Evolutionary conservation across 2,329 filamentous ascomycete genomes (phyloP).

Genomic region (Claviceps paspali): DNA sequence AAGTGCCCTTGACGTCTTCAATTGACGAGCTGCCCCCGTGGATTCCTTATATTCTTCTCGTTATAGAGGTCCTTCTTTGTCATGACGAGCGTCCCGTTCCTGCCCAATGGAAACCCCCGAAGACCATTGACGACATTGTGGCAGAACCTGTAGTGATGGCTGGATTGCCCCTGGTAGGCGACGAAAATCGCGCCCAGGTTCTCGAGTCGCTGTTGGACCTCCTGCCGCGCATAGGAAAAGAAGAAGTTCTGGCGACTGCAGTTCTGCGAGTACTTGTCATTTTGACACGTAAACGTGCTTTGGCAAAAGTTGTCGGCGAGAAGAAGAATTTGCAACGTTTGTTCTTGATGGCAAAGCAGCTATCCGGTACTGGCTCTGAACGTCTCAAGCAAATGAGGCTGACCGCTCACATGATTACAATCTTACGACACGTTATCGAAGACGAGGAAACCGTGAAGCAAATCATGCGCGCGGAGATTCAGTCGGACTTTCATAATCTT

Average conservation of each 20-base stretch:
- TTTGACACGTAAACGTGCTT: slow-evolving; percentile 60
- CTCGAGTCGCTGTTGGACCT: slow-evolving; percentile 69
- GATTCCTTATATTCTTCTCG: slow-evolving; percentile 79
- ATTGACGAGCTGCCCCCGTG: slow-evolving; percentile 75
- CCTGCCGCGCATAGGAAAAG: slow-evolving; percentile 74
- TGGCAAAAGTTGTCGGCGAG: slow-evolving; percentile 65
- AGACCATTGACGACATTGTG: slow-evolving; percentile 30
- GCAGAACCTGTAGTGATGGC: slow-evolving; percentile 43
- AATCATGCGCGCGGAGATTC: slow-evolving; percentile 83
- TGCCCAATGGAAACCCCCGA: slow-evolving; percentile 52
- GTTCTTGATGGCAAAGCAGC: slow-evolving; percentile 90
- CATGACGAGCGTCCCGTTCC: slow-evolving; percentile 72
- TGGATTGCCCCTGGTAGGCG: slow-evolving; percentile 38
- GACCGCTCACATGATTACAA: slow-evolving; percentile 57
- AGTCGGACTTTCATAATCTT: slow-evolving; percentile 51
- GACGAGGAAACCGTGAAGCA: slow-evolving; percentile 84
- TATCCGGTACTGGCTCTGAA: slow-evolving; percentile 63
- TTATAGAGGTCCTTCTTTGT: slow-evolving; percentile 79
- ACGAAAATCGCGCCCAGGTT: slow-evolving; percentile 52
- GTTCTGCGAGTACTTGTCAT: slow-evolving; percentile 74
- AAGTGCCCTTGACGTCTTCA: slow-evolving; percentile 48
- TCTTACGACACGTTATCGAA: slow-evolving; percentile 84
- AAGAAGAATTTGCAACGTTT: slow-evolving; percentile 80
- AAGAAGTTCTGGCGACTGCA: slow-evolving; percentile 70
- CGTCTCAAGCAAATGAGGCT: slow-evolving; percentile 45